Percentiles rank a stretch among this genome's conserved stretches.
Conservation (phyloP, 1,284 basidiomycete species). For the Sporisorium iseilematis-ciliati region DNA sequence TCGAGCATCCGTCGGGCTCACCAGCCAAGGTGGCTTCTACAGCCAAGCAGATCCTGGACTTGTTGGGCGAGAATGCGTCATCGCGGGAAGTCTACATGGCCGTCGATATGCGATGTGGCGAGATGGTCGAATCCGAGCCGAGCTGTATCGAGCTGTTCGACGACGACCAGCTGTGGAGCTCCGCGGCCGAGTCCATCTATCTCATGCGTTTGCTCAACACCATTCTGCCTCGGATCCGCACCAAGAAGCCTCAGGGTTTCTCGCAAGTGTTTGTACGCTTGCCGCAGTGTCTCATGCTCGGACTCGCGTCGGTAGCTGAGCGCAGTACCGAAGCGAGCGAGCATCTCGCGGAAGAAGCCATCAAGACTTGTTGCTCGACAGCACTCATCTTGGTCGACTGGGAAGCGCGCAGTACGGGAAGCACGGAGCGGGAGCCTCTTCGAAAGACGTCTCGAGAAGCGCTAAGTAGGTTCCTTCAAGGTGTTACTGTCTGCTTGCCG, state of each 20-base stretch:
- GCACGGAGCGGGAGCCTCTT: constrained; percentile 21
- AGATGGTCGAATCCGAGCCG: constrained; percentile 26
- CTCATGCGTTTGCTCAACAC: constrained; percentile 40
- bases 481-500: constrained; percentile 41
- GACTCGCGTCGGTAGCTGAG: constrained; percentile 17
- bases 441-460: constrained; percentile 39
- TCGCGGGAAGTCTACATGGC: constrained; percentile 63
- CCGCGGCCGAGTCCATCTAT: constrained; percentile 31
- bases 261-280: constrained; percentile 49
- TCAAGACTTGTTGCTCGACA: constrained; percentile 37
- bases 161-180: constrained; percentile 15
- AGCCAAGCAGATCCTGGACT: constrained; percentile 34
- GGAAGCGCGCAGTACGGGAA: constrained; percentile 34
- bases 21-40: constrained; percentile 13
- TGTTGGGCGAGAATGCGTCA: constrained; percentile 46
- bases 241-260: constrained; percentile 58
- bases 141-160: constrained; percentile 6
- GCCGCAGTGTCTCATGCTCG: constrained; percentile 41
- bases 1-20: constrained; percentile 15
- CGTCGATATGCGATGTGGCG: constrained; percentile 52
- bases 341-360: constrained; percentile 24
- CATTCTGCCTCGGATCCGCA: constrained; percentile 57
- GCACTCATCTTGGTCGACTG: constrained; percentile 43
- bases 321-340: constrained; percentile 2
- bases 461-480: constrained; percentile 32